Conservation (phyloP, 192 early-diverging fungal genomes). For the Pilaira anomala region DNA sequence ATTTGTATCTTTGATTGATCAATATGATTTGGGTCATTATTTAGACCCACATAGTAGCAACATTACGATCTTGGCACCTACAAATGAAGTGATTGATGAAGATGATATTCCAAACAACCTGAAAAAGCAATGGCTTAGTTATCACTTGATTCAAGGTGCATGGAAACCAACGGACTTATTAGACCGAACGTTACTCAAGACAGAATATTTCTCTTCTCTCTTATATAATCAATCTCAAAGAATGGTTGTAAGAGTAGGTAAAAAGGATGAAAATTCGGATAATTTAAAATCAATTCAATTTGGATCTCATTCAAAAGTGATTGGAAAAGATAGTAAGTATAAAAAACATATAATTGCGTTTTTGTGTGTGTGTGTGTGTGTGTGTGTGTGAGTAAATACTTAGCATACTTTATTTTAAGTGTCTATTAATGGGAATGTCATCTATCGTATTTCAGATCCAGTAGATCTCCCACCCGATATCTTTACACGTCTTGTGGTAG, state of each 20-base stretch:
- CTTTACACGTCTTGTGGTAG: constrained; percentile 20
- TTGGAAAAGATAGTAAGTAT: constrained; percentile 19
- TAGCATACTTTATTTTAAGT: constrained; percentile 4
- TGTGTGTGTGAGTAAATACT: background rate
- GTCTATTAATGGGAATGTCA: constrained; percentile 6
- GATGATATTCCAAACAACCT: constrained; percentile 40
- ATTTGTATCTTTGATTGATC: constrained; percentile 56
- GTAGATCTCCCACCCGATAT: constrained; percentile 21
- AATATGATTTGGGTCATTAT: constrained; percentile 51
- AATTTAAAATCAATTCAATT: constrained; percentile 25
- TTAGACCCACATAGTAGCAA: constrained; percentile 50
- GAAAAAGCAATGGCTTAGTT: constrained; percentile 50
- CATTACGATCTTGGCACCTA: constrained; percentile 67
- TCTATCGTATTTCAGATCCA: constrained; percentile 31
- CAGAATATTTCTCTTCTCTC: constrained; percentile 38
- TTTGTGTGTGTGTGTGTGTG: background rate
- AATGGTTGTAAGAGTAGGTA: constrained; percentile 19
- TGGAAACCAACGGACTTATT: constrained; percentile 40
- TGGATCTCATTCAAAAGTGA: constrained; percentile 18
- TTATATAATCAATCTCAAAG: constrained; percentile 20
- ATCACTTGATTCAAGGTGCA: constrained; percentile 62
- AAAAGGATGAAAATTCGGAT: constrained; percentile 1
- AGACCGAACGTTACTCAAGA: constrained; percentile 48
- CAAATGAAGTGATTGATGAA: constrained; percentile 50
- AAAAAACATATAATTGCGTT: background rate